Conservation (phyloP, 2,329 filamentous ascomycete species). For the Aspergillus hiratsukae region DNA sequence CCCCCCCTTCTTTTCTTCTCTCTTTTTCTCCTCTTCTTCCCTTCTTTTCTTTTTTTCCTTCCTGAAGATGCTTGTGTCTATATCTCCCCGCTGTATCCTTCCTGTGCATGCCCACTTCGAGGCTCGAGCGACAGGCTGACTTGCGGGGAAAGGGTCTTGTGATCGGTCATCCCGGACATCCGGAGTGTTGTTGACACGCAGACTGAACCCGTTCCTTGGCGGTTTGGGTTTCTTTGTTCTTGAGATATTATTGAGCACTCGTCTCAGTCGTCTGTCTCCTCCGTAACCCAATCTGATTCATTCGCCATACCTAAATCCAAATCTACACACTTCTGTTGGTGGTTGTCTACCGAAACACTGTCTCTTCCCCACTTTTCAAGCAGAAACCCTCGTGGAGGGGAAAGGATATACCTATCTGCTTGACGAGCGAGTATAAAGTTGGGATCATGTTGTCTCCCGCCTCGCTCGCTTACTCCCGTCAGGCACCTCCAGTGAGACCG, state of each 20-base stretch:
- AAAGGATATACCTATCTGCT: not conserved
- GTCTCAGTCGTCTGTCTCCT: not conserved
- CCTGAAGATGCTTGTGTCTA: not conserved
- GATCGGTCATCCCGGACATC: not conserved
- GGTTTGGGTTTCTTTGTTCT: not conserved
- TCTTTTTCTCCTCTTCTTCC: not conserved
- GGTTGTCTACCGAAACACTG: not conserved
- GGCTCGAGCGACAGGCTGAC: not conserved
- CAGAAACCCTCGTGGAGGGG: not conserved
- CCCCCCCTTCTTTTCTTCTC: not conserved
- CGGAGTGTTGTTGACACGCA: not conserved
- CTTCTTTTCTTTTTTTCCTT: not conserved
- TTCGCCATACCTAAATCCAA: not conserved
- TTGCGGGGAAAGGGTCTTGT: not conserved
- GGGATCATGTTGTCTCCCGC: constrained; percentile 20
- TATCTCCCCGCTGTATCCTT: not conserved
- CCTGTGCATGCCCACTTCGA: not conserved
- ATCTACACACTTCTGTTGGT: not conserved
- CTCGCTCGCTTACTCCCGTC: constrained; percentile 16
- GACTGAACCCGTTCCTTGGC: not conserved
- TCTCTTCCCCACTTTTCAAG: not conserved
- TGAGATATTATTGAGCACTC: not conserved
- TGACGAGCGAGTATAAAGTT: not conserved
- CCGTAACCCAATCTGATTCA: not conserved
- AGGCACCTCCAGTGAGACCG: constrained; percentile 29